These are phyloP conservation scores for Solanum medicagineum DNA, from an alignment of 257 asterid species.

Conservation along the genomic window DNA sequence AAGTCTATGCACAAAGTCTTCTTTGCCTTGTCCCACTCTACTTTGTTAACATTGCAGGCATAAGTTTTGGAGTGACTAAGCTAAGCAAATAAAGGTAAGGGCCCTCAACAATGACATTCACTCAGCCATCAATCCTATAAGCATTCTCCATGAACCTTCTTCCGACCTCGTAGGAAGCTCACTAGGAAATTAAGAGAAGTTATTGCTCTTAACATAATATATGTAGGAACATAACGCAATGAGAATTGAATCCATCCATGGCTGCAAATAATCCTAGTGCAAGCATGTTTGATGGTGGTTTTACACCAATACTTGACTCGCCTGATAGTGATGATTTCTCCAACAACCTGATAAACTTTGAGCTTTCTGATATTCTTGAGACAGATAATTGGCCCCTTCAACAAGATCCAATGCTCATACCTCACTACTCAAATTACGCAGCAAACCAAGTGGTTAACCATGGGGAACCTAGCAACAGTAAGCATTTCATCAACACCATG, in stretches of 20 bases:
- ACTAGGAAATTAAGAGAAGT: slow-evolving; percentile 23
- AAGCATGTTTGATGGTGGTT: slow-evolving; percentile 3
- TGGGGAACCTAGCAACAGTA: slow-evolving; percentile 27
- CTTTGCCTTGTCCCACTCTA: slow-evolving; percentile 23
- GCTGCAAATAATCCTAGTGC: slow-evolving; percentile 13
- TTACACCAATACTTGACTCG: not conserved
- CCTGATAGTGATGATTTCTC: not conserved
- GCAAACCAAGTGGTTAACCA: slow-evolving; percentile 6
- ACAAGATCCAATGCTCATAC: slow-evolving; percentile 21
- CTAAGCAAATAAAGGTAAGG: not conserved
- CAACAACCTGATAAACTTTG: slow-evolving; percentile 18
- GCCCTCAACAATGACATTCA: not conserved
- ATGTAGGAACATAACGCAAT: not conserved
- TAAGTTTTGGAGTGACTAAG: not conserved
- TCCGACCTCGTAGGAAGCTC: slow-evolving; percentile 32
- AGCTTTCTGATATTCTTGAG: slow-evolving; percentile 46
- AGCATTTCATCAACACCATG: slow-evolving; percentile 1
- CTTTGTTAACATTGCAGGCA: slow-evolving; percentile 3
- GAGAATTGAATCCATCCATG: slow-evolving; percentile 21
- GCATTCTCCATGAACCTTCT: slow-evolving; percentile 46
- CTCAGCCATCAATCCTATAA: not conserved
- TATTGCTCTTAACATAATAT: slow-evolving; percentile 3
- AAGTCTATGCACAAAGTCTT: slow-evolving; percentile 56
- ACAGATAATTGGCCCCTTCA: slow-evolving; percentile 40
- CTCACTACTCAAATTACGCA: slow-evolving; percentile 18